phyloP scores from a whole-genome alignment of 2,329 filamentous ascomycete species.

The Nectriaceae sp. region DNA sequence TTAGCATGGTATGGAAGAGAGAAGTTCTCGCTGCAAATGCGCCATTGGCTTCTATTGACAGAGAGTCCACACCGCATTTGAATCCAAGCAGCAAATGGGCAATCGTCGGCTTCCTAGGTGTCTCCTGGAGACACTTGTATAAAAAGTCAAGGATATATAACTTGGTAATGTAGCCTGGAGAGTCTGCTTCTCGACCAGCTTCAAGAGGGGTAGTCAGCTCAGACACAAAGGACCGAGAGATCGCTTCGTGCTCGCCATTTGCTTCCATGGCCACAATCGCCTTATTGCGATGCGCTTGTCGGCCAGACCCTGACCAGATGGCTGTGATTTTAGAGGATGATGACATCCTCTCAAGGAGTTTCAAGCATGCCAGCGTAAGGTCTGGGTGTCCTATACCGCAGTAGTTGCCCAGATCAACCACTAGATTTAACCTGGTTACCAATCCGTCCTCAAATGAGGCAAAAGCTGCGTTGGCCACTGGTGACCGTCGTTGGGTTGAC shows the following conservation, averaged over 20 bases:
- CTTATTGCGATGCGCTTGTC: conserved; percentile 72
- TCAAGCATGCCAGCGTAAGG: conserved; percentile 77
- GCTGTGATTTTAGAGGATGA: conserved; percentile 80
- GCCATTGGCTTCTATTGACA: conserved; percentile 69
- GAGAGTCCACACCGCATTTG: conserved; percentile 68
- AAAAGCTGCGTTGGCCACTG: conserved; percentile 70
- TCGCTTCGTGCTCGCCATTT: conserved; percentile 76
- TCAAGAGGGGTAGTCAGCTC: conserved; percentile 73
- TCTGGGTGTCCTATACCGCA: conserved; percentile 82
- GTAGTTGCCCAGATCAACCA: conserved; percentile 83
- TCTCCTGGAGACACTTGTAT: conserved; percentile 74
- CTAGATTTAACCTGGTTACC: conserved; percentile 74
- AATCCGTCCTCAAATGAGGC: conserved; percentile 92
- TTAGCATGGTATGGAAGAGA: conserved; percentile 80
- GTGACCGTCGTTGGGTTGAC: conserved; percentile 56
- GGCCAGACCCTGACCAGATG: conserved; percentile 62
- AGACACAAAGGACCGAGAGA: conserved; percentile 70
- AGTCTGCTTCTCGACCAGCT: conserved; percentile 67
- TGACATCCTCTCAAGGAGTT: conserved; percentile 82
- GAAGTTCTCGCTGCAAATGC: conserved; percentile 73
- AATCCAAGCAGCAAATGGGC: conserved; percentile 92
- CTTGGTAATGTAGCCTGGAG: conserved; percentile 79
- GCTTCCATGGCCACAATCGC: conserved; percentile 86
- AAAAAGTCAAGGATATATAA: conserved; percentile 84
- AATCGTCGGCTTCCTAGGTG: conserved; percentile 77